phyloP scores from a whole-genome alignment of 1,284 basidiomycete species.

The Kwoniella shivajii region DNA sequence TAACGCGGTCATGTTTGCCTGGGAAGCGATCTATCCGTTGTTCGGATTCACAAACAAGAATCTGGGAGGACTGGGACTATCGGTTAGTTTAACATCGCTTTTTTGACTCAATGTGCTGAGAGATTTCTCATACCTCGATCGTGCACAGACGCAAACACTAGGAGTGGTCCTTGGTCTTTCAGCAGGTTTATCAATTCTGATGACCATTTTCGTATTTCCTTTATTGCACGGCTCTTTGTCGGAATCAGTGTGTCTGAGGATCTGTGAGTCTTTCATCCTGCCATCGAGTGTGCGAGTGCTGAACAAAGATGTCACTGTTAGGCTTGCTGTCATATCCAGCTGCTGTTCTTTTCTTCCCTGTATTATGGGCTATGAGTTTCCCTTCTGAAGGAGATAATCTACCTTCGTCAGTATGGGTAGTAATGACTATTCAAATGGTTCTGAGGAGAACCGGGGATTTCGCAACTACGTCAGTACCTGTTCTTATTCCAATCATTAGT shows the following conservation, averaged over 20 bases:
- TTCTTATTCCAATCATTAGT: not conserved
- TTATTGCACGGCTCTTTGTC: slow-evolving; percentile 28
- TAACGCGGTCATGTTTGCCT: slow-evolving; percentile 39
- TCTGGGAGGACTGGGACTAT: slow-evolving; percentile 40
- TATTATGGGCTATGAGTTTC: slow-evolving; percentile 34
- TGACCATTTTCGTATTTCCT: slow-evolving; percentile 45
- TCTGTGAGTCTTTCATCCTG: not conserved
- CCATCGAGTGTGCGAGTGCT: not conserved
- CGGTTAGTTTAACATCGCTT: slow-evolving; percentile 20
- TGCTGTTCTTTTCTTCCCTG: slow-evolving; percentile 35
- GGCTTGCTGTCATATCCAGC: slow-evolving; percentile 36
- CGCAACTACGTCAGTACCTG: slow-evolving; percentile 32
- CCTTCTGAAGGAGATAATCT: slow-evolving; percentile 3
- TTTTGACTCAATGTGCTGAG: not conserved
- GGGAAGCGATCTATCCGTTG: slow-evolving; percentile 45
- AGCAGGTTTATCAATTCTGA: slow-evolving; percentile 39
- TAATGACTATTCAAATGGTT: slow-evolving; percentile 39
- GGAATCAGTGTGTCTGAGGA: slow-evolving; percentile 12
- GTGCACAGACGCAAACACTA: slow-evolving; percentile 33
- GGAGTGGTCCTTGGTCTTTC: slow-evolving; percentile 38
- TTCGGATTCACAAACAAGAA: slow-evolving; percentile 40
- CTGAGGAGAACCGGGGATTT: slow-evolving; percentile 42
- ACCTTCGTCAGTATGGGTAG: slow-evolving; percentile 12
- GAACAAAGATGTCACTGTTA: slow-evolving; percentile 1
- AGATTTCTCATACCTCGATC: not conserved